Percentiles rank a stretch among this genome's conserved stretches.
These are phyloP conservation scores for Microcera coccophila DNA, from an alignment of 2,329 filamentous ascomycete species.

Conservation along the genomic window DNA sequence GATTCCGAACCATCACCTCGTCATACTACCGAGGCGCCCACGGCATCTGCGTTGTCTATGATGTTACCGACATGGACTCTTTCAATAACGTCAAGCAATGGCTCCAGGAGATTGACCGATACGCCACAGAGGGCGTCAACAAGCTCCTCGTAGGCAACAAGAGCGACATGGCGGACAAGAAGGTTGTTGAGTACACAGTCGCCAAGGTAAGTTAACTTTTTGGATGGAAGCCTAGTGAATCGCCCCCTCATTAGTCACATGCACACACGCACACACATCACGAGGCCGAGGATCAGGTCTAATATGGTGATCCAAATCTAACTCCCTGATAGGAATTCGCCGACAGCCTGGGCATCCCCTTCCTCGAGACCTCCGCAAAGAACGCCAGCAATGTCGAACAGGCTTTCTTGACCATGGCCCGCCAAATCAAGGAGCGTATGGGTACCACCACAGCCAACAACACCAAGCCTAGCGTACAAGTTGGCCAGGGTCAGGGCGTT, in stretches of 20 bases:
- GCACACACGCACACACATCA: conserved; percentile 13
- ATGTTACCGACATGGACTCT: conserved; percentile 99
- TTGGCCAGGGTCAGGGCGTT: conserved; percentile 90
- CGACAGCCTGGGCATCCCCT: conserved; percentile 96
- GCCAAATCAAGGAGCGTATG: conserved; percentile 99
- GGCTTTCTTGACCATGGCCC: conserved; percentile 99
- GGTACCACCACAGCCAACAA: conserved; percentile 92
- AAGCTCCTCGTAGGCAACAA: conserved; percentile 99
- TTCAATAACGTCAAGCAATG: conserved; percentile 99
- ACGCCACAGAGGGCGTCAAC: conserved; percentile 98
- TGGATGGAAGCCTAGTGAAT: neutral
- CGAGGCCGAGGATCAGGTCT: conserved; percentile 13
- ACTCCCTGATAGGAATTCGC: conserved; percentile 99
- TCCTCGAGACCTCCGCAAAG: conserved; percentile 99
- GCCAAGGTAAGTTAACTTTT: conserved; percentile 74
- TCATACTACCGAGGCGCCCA: conserved; percentile 99
- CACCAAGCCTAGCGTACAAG: conserved; percentile 97
- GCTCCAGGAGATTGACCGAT: conserved; percentile 99
- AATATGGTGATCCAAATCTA: conserved; percentile 18
- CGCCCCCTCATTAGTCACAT: conserved; percentile 15
- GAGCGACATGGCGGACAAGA: conserved; percentile 99
- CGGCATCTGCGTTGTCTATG: conserved; percentile 99
- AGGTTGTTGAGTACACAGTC: conserved; percentile 98
- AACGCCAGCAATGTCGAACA: conserved; percentile 99
- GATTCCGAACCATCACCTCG: conserved; percentile 98